These are phyloP conservation scores for Kwoniella pini DNA, from an alignment of 768 basidiomycete genomes.

Conservation along the genomic window DNA sequence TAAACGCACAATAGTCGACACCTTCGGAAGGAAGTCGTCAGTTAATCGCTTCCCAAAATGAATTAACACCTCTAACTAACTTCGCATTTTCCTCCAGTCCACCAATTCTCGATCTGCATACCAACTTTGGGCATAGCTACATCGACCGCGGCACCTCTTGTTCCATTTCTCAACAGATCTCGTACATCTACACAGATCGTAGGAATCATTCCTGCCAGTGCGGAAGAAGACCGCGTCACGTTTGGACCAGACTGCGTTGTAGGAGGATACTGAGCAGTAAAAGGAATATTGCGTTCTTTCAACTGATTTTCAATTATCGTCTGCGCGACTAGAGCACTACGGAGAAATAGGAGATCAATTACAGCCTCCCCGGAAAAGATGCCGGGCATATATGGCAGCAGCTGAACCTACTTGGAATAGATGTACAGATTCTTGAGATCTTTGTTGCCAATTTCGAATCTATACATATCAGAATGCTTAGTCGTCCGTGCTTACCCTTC, in stretches of 20 bases:
- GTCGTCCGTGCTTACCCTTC: not conserved
- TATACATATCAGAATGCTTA: conserved; percentile 6
- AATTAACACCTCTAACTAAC: conserved; percentile 22
- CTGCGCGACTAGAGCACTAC: conserved; percentile 84
- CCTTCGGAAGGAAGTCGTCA: too few species aligned
- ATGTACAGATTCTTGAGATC: conserved; percentile 69
- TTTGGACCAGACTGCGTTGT: conserved; percentile 47
- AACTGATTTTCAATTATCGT: conserved; percentile 85
- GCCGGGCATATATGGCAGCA: too few species aligned
- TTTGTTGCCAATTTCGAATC: conserved; percentile 69
- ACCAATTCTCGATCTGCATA: conserved; percentile 87
- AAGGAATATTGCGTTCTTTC: conserved; percentile 76
- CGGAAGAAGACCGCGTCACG: conserved; percentile 36
- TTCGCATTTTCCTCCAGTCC: conserved; percentile 76
- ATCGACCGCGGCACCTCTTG: conserved; percentile 68
- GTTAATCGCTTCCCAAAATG: not conserved
- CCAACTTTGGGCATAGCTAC: conserved; percentile 91
- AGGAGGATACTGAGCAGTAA: conserved; percentile 68
- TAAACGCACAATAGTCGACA: conserved; percentile 85
- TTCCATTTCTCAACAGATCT: conserved; percentile 69
- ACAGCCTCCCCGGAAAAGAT: too few species aligned
- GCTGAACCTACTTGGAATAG: conserved; percentile 75
- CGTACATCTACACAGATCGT: conserved; percentile 78
- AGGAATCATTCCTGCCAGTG: conserved; percentile 67
- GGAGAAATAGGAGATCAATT: too few species aligned